A percentile compares a stretch with the other conserved stretches of the same genome.
Evolutionary conservation across 768 basidiomycete genomes (phyloP).

Genomic region (Holtermanniella nyarrowii): DNA sequence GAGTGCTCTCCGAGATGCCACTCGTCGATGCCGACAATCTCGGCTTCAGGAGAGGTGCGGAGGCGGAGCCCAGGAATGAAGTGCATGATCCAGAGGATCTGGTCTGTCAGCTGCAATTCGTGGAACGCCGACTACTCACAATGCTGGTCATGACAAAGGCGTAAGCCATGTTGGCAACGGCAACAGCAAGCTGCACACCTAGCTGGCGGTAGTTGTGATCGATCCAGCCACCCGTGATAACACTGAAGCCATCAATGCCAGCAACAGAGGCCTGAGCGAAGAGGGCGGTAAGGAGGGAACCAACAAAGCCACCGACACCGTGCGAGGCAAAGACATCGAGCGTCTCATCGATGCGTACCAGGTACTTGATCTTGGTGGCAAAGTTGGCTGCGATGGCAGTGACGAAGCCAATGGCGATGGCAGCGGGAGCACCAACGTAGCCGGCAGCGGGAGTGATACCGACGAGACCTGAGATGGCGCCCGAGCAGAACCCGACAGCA

Average conservation of each 20-base stretch:
- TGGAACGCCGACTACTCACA: background rate
- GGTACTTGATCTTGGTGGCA: constrained; percentile 61
- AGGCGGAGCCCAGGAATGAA: constrained; percentile 41
- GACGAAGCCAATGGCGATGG: constrained; percentile 64
- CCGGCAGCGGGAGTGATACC: constrained; percentile 83
- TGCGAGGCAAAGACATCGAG: constrained; percentile 89
- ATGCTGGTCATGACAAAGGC: constrained; percentile 36
- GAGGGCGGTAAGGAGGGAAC: constrained; percentile 54
- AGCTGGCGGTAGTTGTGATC: constrained; percentile 58
- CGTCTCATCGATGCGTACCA: constrained; percentile 69
- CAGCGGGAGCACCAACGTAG: constrained; percentile 53
- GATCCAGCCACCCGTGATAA: constrained; percentile 48
- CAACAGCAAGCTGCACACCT: constrained; percentile 54
- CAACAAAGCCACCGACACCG: constrained; percentile 63
- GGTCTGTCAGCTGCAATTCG: background rate
- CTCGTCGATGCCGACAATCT: constrained; percentile 43
- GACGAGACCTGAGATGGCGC: constrained; percentile 75
- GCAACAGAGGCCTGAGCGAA: constrained; percentile 61
- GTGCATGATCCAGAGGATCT: constrained; percentile 39
- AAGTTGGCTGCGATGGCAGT: constrained; percentile 68
- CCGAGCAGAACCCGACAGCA: constrained; percentile 86
- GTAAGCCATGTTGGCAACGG: constrained; percentile 2
- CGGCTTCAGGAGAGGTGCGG: constrained; percentile 36
- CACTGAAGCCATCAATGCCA: constrained; percentile 57
- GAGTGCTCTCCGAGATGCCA: constrained; percentile 81